Base-by-base conservation (phyloP, 2,329 filamentous ascomycete species). In the Teratosphaeria destructans region DNA sequence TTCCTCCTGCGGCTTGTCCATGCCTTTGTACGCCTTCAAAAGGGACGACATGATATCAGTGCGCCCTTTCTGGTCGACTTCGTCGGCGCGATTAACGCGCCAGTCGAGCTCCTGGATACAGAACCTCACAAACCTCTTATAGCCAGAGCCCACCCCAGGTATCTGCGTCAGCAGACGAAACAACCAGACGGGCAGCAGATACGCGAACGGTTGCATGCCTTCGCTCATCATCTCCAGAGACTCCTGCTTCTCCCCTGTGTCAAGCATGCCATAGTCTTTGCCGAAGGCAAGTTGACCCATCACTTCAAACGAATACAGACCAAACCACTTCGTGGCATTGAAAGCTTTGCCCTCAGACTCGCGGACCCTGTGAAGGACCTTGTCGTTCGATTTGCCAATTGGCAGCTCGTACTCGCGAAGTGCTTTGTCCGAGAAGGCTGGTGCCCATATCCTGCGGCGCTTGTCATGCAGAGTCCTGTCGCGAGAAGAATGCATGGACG, bases 301-400 rank as follows among this genome's bases (percentile, higher is more conserved):
- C 19, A 76, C 69, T 62, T 78, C 77, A 64, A 76, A 79, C 11
- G 66, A 70, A 62, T 73, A 79, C 54, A 74, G 71, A 26, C 71
- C 73, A 60, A 76, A 75, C 65, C 71, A 77, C 53, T 75, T 69
- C 1, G 70, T 66, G 26, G 77, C 66, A 57, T 76, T 68, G 8
- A 79, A 60, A 1, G 70, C 65, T 58, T 65, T 55, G 57, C 69
- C 64, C 8, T 57, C 32, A 7, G 55, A 57, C 47, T 68, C 67
- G 0, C 58, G 55, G 27, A 77, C 54, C 3, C 69, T 65, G 2
- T 63, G 53, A 3, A 74, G 57, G 6, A 77, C 62, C 60, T 70
- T 64, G 27, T 73, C 63, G 16, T 68, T 72, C 59, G 73, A 72
- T 2, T 32, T 59, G n/a, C 65, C 59, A 8, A 78, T 66, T 2